A percentile compares a stretch with the other conserved stretches of the same genome.
Conservation (phyloP, 2,329 filamentous ascomycete species). For the Hymenoscyphus albidus region DNA sequence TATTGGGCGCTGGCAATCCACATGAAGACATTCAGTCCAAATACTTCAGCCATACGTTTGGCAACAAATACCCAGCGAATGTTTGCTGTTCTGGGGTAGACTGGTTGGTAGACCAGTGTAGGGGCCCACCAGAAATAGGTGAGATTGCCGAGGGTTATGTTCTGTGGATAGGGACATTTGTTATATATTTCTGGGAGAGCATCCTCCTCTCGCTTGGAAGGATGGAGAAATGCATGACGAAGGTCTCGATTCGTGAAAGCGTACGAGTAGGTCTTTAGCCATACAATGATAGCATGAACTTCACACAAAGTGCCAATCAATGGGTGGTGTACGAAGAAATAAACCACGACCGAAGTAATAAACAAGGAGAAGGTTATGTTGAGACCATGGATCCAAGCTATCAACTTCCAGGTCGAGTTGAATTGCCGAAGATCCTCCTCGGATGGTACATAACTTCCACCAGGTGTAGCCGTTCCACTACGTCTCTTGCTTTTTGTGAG, state of each 20-base stretch:
- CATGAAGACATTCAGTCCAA: slow-evolving; percentile 79
- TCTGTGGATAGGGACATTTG: slow-evolving; percentile 80
- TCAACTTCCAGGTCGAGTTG: slow-evolving; percentile 71
- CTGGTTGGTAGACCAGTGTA: slow-evolving; percentile 93
- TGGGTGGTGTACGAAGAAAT: slow-evolving; percentile 87
- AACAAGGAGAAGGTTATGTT: slow-evolving; percentile 80
- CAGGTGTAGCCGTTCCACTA: slow-evolving; percentile 32
- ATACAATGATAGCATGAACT: slow-evolving; percentile 89
- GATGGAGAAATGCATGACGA: slow-evolving; percentile 83
- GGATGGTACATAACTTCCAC: slow-evolving; percentile 32
- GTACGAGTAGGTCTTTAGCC: slow-evolving; percentile 94
- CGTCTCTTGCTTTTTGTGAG: slow-evolving; percentile 51
- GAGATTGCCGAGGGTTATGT: slow-evolving; percentile 84
- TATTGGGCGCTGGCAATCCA: slow-evolving; percentile 96
- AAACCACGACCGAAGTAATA: slow-evolving; percentile 81
- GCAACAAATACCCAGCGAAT: slow-evolving; percentile 86
- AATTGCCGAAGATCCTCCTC: slow-evolving; percentile 58
- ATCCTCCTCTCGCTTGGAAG: slow-evolving; percentile 60
- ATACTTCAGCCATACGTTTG: slow-evolving; percentile 76
- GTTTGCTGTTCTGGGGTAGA: slow-evolving; percentile 78
- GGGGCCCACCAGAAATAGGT: slow-evolving; percentile 98
- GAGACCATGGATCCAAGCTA: slow-evolving; percentile 75
- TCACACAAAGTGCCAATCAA: slow-evolving; percentile 89
- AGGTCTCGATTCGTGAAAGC: slow-evolving; percentile 95
- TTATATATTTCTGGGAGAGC: slow-evolving; percentile 78